phyloP scores from a whole-genome alignment of 495 filamentous ascomycete species.

The Neurospora sp. region DNA sequence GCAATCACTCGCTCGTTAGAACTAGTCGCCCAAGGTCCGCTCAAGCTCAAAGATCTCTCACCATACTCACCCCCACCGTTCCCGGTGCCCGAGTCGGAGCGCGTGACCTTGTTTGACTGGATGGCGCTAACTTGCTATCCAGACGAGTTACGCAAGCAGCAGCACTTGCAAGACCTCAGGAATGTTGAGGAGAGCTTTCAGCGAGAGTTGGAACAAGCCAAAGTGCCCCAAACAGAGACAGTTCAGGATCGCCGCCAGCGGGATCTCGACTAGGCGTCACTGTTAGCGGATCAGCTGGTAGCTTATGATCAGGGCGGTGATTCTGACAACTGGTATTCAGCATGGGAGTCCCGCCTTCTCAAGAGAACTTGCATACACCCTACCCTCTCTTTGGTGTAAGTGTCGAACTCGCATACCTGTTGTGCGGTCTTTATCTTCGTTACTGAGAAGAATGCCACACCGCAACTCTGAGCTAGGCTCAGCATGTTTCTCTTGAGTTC shows the following conservation, averaged over 20 bases:
- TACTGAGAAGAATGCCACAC: neutral
- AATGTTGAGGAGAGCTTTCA: neutral
- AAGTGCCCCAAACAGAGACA: neutral
- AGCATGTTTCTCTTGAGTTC: neutral
- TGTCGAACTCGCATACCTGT: neutral
- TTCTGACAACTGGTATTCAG: neutral
- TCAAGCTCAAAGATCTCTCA: constrained; percentile 9
- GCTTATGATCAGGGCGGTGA: neutral
- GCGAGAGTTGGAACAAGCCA: neutral
- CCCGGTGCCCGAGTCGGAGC: constrained; percentile 19
- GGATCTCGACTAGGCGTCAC: neutral
- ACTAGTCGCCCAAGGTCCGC: constrained; percentile 17
- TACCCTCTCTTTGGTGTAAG: neutral
- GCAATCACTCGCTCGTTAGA: constrained; percentile 14
- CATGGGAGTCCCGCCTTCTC: neutral
- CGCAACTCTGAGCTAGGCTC: neutral
- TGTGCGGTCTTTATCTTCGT: neutral
- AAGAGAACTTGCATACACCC: neutral
- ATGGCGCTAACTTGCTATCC: constrained; percentile 27
- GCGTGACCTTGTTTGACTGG: constrained; percentile 28
- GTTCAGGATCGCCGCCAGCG: neutral
- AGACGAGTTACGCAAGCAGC: constrained; percentile 17
- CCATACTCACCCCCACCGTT: constrained; percentile 22
- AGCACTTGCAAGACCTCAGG: constrained; percentile 7
- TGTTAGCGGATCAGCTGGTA: neutral